Conservation (phyloP, 768 basidiomycete species). For the Lactifluus pinguis region DNA sequence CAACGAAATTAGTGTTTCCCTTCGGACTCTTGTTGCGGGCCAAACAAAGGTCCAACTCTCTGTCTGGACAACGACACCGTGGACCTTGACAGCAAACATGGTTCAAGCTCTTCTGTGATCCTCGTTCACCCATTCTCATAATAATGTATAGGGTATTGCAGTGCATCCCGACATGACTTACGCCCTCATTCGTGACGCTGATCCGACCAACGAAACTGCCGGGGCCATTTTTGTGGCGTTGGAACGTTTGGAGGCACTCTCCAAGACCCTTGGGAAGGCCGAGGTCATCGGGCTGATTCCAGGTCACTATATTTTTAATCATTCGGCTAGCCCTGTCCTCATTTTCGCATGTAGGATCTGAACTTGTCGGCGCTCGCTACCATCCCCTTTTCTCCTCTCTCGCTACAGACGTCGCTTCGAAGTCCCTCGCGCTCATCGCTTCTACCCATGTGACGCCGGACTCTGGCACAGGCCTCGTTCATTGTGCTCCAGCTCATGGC, state of each 20-base stretch:
- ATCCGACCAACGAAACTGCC: constrained; percentile 16
- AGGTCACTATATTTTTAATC: background rate
- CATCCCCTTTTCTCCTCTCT: constrained; percentile 46
- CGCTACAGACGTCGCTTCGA: background rate
- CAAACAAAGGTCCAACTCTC: constrained; percentile 42
- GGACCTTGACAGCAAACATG: constrained; percentile 96
- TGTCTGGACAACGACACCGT: constrained; percentile 97
- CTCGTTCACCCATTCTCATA: constrained; percentile 5
- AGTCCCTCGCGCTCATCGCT: constrained; percentile 39
- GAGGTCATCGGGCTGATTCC: constrained; percentile 28
- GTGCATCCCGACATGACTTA: constrained; percentile 71
- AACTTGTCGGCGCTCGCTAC: constrained; percentile 56
- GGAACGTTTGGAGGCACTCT: constrained; percentile 27
- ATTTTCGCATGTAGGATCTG: constrained; percentile 28
- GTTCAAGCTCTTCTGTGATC: constrained; percentile 33
- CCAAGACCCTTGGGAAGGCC: constrained; percentile 29
- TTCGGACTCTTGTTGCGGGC: constrained; percentile 28
- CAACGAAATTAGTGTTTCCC: constrained; percentile 16
- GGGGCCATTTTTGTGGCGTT: constrained; percentile 28
- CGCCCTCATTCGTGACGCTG: constrained; percentile 32
- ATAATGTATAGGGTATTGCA: constrained; percentile 65
- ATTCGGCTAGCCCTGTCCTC: background rate
- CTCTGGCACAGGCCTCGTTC: constrained; percentile 93
- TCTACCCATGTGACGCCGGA: constrained; percentile 73
- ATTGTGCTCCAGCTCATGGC: constrained; percentile 93